Evolutionary conservation across 208 protist genomes (phyloP), one percentile per base, ranked within the genome.

Genomic region (Porcisia hertigi): DNA sequence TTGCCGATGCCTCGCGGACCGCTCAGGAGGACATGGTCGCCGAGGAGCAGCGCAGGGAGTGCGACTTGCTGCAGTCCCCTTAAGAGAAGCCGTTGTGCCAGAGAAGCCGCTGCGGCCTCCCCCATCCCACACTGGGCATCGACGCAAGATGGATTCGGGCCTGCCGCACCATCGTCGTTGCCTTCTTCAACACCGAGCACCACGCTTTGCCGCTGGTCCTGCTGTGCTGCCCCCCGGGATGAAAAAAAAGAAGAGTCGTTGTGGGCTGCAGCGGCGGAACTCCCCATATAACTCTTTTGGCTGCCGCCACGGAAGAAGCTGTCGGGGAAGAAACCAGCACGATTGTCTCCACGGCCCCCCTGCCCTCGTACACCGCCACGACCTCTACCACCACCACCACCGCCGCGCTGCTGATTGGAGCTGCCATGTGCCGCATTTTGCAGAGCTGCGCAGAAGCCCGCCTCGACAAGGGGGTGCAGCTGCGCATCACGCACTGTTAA

Each of bases 1-100:
- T 93, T 92, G 30, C 92, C 92, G 1, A 77, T 53, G 2, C 84
- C 84, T 5, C 72, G 76, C n/a, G 92, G 92, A 1, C 85, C 92
- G 60, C 80, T 75, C 41, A 90, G 73, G 5, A 94, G 36, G 1
- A 85, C 88, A 82, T 96, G 92, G 58, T 92, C 80, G 3, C 92
- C 92, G 0, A 91, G 71, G 45, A 96, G 80, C 77, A 94, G 83
- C 5, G 86, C 76, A 0, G 88, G 80, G 47, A 96, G 71, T 0
- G 86, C 85, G 1, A 88, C 43, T 47, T 93, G 88, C 75, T 96
- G 92, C 16, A 93, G 54, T 0, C 80, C 85, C 3, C 78, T 79
- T 36, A 92, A 74, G 20, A 77, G 73, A 25, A 59, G 20, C 11
- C 64, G 64, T 18, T n/a, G 39, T 47, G 47, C 25, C n/a, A 12